Conservation (phyloP, 768 basidiomycete genomes). For the Dioszegia hungarica region DNA sequence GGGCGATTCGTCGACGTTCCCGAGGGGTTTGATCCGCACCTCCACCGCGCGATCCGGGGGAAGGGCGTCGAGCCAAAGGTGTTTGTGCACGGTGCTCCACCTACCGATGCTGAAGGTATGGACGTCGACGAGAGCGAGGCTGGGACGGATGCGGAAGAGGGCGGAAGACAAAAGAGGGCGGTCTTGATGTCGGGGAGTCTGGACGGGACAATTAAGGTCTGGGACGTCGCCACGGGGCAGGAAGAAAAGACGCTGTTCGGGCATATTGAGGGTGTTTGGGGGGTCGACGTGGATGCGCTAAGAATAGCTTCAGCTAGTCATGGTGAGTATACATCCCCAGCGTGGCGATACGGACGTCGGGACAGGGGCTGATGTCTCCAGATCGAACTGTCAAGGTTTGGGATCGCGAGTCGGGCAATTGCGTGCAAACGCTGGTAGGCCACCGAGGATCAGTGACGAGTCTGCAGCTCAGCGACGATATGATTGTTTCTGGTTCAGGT, state of each 20-base stretch:
- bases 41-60: conserved; percentile 6
- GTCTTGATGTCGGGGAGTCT: conserved; percentile 82
- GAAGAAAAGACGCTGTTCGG: conserved; percentile 81
- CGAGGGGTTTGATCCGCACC: conserved; percentile 30
- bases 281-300: conserved; percentile 84
- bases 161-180: conserved; percentile 30
- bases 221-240: conserved; percentile 86
- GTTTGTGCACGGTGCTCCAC: conserved; percentile 17
- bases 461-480: conserved; percentile 83
- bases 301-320: conserved; percentile 89
- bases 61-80: conserved; percentile 25
- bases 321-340: conserved; percentile 54
- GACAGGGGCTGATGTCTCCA: conserved; percentile 11
- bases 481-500: conserved; percentile 84
- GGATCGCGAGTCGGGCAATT: conserved; percentile 82
- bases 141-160: background rate
- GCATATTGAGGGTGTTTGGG: conserved; percentile 98
- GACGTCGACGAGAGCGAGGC: conserved; percentile 2
- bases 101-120: background rate
- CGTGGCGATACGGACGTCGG: background rate
- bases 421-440: conserved; percentile 82
- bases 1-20: conserved; percentile 8
- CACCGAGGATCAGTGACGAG: conserved; percentile 93
- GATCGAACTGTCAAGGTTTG: conserved; percentile 64
- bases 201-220: conserved; percentile 92